These are phyloP conservation scores for Magnaporthiopsis rhizophila DNA, from an alignment of 2,329 filamentous ascomycete genomes.

Conservation along the genomic window DNA sequence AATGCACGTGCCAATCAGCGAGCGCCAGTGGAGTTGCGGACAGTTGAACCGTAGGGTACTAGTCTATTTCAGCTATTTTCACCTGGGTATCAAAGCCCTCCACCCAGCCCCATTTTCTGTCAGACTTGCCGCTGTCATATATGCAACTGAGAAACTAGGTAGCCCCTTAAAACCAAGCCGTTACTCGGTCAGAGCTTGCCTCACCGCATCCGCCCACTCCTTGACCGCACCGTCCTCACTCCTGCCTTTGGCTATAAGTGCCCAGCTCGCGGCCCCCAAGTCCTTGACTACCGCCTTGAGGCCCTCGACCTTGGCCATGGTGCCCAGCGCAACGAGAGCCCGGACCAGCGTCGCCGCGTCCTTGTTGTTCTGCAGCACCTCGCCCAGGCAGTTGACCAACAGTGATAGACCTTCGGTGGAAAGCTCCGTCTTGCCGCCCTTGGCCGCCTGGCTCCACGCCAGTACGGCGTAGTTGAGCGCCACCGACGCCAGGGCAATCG, in stretches of 20 bases:
- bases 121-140: background rate
- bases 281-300: conserved; percentile 19
- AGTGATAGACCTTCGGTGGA: conserved; percentile 36
- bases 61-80: background rate
- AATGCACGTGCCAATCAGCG: background rate
- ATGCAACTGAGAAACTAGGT: background rate
- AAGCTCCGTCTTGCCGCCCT: conserved; percentile 30
- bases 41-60: too few relatives aligned
- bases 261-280: conserved; percentile 30
- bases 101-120: too few relatives aligned
- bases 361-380: conserved; percentile 55
- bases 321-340: conserved; percentile 74
- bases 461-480: conserved; percentile 81
- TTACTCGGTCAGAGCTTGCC: conserved; percentile 23
- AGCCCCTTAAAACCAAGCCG: background rate
- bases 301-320: conserved; percentile 51
- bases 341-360: conserved; percentile 83
- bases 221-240: conserved; percentile 39
- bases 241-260: conserved; percentile 30
- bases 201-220: conserved; percentile 37
- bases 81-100: background rate
- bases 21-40: too few relatives aligned
- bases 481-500: conserved; percentile 73
- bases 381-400: conserved; percentile 46
- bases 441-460: conserved; percentile 38